Conservation (phyloP, 2,329 filamentous ascomycete genomes). For the Decorospora gaudefroyi region DNA sequence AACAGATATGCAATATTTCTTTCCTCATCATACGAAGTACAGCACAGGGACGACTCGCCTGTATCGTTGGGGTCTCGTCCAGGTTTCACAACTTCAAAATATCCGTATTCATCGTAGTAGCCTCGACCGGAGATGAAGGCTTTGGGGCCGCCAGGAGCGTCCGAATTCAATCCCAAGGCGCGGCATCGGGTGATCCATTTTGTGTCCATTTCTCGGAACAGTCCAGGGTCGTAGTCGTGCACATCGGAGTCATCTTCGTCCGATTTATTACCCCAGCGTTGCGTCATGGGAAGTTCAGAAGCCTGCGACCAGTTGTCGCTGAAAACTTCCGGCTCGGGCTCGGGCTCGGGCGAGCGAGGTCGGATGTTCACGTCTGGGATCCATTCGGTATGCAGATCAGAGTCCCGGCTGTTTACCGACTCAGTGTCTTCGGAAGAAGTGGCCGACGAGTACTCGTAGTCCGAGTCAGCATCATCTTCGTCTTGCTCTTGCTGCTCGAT, state of each 20-base stretch:
- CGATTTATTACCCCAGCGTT: background rate
- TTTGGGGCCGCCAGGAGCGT: slow-evolving; percentile 9
- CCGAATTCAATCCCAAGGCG: slow-evolving; percentile 21
- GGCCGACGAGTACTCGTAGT: background rate
- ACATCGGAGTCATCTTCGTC: slow-evolving; percentile 10
- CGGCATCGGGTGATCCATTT: slow-evolving; percentile 19
- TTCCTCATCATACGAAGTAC: background rate
- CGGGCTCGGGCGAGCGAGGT: slow-evolving; percentile 2
- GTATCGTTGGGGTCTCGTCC: slow-evolving; percentile 20
- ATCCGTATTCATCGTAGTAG: slow-evolving; percentile 15
- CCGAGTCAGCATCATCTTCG: slow-evolving; percentile 2
- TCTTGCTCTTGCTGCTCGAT: slow-evolving; percentile 1
- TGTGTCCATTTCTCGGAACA: slow-evolving; percentile 13
- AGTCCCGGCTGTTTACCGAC: background rate
- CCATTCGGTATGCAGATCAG: slow-evolving; percentile 1
- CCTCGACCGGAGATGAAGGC: slow-evolving; percentile 24
- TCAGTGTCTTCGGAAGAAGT: background rate
- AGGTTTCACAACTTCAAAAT: slow-evolving; percentile 1
- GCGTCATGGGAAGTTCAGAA: slow-evolving; percentile 3
- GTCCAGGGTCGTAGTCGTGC: slow-evolving; percentile 19
- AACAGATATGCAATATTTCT: slow-evolving; percentile 19
- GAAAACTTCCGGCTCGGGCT: background rate
- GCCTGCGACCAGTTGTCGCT: slow-evolving; percentile 8
- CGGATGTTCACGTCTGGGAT: slow-evolving; percentile 8
- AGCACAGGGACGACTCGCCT: slow-evolving; percentile 8